Conservation (phyloP, 140 eudicot genomes). For the Stevia rebaudiana region DNA sequence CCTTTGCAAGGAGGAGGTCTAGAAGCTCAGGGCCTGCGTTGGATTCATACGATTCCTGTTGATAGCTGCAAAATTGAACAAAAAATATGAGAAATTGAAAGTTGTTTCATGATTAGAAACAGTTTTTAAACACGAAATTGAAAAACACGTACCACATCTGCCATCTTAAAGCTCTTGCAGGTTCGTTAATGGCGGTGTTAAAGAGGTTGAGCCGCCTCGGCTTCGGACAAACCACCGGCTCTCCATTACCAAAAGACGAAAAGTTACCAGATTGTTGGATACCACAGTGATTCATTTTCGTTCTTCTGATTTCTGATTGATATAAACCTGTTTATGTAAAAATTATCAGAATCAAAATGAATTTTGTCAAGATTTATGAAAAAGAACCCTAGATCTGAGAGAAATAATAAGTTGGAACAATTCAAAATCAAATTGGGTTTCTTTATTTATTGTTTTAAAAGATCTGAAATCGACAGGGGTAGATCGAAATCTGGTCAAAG, state of each 20-base stretch:
- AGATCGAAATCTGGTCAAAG: slow-evolving; percentile 34
- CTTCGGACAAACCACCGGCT: slow-evolving; percentile 74
- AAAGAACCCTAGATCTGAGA: slow-evolving; percentile 15
- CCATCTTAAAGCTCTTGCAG: slow-evolving; percentile 47
- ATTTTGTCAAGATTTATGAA: slow-evolving; percentile 13
- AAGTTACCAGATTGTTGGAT: slow-evolving; percentile 49
- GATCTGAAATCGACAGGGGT: slow-evolving; percentile 28
- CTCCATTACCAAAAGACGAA: slow-evolving; percentile 40
- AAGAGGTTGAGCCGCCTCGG: slow-evolving; percentile 58
- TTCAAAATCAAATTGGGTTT: slow-evolving; percentile 9
- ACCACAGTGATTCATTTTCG: slow-evolving; percentile 67
- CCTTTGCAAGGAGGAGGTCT: slow-evolving; percentile 60
- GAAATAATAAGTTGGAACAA: neutral
- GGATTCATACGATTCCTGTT: slow-evolving; percentile 58
- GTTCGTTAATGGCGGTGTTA: slow-evolving; percentile 32
- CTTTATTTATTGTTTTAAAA: slow-evolving; percentile 9
- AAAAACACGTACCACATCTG: slow-evolving; percentile 48
- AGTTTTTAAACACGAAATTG: neutral
- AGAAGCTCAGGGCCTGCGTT: slow-evolving; percentile 77
- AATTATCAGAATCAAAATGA: neutral
- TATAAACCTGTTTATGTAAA: slow-evolving; percentile 21
- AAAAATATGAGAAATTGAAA: neutral
- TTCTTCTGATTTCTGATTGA: neutral
- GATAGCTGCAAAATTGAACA: slow-evolving; percentile 43
- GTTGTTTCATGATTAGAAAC: neutral